Evolutionary conservation across 805 yeast genomes (phyloP).

Genomic region (Wickerhamiella sergipiensis): DNA sequence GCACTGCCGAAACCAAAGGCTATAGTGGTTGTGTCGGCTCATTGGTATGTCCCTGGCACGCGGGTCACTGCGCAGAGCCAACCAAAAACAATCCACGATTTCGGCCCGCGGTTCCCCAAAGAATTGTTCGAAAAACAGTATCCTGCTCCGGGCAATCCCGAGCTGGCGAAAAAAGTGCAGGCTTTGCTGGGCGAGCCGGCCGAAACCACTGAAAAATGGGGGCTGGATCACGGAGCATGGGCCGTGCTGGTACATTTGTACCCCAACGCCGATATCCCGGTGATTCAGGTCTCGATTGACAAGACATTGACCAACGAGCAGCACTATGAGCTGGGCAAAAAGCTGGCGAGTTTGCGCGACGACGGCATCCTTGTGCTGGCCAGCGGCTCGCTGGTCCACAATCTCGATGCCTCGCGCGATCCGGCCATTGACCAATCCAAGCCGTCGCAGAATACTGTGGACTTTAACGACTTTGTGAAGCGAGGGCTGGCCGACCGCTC

Average conservation of each 20-base stretch:
- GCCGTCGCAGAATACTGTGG: slow-evolving; percentile 19
- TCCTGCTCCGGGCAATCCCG: slow-evolving; percentile 6
- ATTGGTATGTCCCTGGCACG: slow-evolving; percentile 1
- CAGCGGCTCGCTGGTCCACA: slow-evolving; percentile 65
- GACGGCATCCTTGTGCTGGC: slow-evolving; percentile 38
- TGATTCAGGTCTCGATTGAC: slow-evolving; percentile 25
- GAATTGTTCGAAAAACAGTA: slow-evolving; percentile 3
- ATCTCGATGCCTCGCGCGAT: slow-evolving; percentile 33
- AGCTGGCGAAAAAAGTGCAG: slow-evolving; percentile 1
- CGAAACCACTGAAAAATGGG: slow-evolving; percentile 2
- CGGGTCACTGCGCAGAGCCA: neutral
- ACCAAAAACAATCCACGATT: slow-evolving; percentile 6
- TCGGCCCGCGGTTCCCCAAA: slow-evolving; percentile 3
- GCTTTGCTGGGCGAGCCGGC: neutral
- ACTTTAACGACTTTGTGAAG: slow-evolving; percentile 27
- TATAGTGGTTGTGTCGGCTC: slow-evolving; percentile 6
- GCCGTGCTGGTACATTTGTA: slow-evolving; percentile 2
- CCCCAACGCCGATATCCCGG: slow-evolving; percentile 17
- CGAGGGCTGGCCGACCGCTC: slow-evolving; percentile 17
- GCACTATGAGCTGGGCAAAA: slow-evolving; percentile 37
- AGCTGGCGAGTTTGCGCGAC: slow-evolving; percentile 34
- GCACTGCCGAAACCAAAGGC: slow-evolving; percentile 4
- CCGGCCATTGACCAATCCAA: slow-evolving; percentile 23
- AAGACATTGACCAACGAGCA: slow-evolving; percentile 27
- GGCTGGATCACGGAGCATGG: slow-evolving; percentile 6